Evolutionary conservation across 768 basidiomycete genomes (phyloP).

Genomic region (Boletus coccyginus): DNA sequence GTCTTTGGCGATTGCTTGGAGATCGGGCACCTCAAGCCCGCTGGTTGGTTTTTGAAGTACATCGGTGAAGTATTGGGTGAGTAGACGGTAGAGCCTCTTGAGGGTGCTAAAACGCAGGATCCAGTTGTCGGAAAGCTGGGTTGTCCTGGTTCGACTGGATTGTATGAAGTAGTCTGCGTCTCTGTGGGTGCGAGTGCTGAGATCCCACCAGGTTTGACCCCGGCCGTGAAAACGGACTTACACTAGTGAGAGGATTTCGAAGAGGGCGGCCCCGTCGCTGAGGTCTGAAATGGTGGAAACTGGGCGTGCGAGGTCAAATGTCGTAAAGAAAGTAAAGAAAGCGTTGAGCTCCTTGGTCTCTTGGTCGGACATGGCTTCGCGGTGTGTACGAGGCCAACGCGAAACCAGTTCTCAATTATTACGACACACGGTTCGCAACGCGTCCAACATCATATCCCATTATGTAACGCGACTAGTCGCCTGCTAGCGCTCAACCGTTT

Average conservation of each 20-base stretch:
- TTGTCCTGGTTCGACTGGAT: conserved; percentile 50
- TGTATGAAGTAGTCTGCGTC: conserved; percentile 78
- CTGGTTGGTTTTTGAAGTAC: conserved; percentile 77
- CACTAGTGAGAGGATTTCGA: conserved; percentile 74
- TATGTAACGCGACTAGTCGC: conserved; percentile 19
- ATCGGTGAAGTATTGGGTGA: conserved; percentile 86
- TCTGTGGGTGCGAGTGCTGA: conserved; percentile 37
- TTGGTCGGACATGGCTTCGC: conserved; percentile 35
- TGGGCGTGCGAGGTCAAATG: conserved; percentile 65
- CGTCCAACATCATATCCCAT: conserved; percentile 9
- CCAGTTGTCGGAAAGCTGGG: conserved; percentile 82
- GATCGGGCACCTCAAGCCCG: conserved; percentile 80
- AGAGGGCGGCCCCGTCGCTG: conserved; percentile 74
- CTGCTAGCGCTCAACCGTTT: no score
- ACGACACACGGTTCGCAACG: not conserved
- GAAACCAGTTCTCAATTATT: conserved; percentile 2
- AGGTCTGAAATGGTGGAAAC: conserved; percentile 67
- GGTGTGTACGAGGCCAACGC: not conserved
- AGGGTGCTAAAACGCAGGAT: conserved; percentile 80
- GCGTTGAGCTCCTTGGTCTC: conserved; percentile 69
- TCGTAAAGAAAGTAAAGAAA: conserved; percentile 77
- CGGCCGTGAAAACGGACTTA: conserved; percentile 37
- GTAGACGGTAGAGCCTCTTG: conserved; percentile 82
- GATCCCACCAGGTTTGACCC: not conserved
- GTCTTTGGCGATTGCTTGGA: conserved; percentile 83